phyloP scores from a whole-genome alignment of 192 early-diverging fungal genomes.

The Coemansia sp. region DNA sequence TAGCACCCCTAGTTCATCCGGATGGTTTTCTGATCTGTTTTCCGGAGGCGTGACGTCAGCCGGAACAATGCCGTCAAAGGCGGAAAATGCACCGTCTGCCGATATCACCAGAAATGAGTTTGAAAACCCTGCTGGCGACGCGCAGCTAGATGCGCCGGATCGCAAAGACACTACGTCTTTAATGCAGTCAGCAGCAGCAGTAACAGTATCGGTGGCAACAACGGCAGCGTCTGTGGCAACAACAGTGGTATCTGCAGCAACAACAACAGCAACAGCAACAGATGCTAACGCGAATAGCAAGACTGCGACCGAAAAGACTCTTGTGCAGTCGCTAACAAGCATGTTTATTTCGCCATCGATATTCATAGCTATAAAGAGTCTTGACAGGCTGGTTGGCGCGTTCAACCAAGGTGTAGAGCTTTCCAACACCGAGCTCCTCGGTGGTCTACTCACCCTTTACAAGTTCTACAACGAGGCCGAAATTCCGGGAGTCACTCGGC shows the following conservation, averaged over 20 bases:
- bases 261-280: neutral
- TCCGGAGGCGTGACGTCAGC: neutral
- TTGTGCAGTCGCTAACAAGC: constrained; percentile 51
- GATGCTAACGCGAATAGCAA: neutral
- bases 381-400: constrained; percentile 41
- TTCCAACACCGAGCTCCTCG: constrained; percentile 63
- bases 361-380: constrained; percentile 48
- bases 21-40: constrained; percentile 48
- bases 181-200: too few relatives aligned
- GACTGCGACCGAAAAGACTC: constrained; percentile 33
- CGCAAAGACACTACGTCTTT: constrained; percentile 1
- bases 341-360: constrained; percentile 54
- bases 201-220: too few relatives aligned
- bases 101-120: neutral
- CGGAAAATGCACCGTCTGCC: neutral
- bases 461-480: constrained; percentile 60
- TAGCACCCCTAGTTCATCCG: neutral
- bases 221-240: too few relatives aligned
- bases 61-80: neutral
- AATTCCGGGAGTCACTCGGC: constrained; percentile 37
- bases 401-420: constrained; percentile 74
- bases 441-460: constrained; percentile 64
- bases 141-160: constrained; percentile 1
- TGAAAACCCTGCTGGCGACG: neutral
- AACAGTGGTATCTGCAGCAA: constrained; percentile 1